phyloP scores from a whole-genome alignment of 2,329 filamentous ascomycete genomes.

The Botrytis paeoniae region DNA sequence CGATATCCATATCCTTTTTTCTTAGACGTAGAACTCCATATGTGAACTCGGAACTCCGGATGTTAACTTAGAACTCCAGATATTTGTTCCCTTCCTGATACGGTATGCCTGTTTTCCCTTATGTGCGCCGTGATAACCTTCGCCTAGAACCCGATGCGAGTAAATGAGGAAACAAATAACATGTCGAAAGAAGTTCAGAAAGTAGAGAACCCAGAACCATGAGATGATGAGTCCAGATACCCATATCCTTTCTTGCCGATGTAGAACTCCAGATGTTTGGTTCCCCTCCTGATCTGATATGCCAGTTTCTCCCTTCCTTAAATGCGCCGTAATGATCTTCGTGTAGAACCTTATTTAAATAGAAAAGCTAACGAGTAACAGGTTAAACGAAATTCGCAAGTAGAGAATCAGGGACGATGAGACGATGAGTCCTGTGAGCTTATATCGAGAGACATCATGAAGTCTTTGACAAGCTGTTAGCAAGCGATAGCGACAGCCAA shows the following conservation, averaged over 20 bases:
- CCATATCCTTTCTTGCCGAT: too few species aligned
- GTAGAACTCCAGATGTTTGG: too few species aligned
- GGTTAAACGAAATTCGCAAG: not conserved
- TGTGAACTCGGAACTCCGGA: not conserved
- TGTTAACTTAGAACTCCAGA: not conserved
- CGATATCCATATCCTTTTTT: not conserved
- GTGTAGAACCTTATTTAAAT: not conserved
- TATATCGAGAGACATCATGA: not conserved
- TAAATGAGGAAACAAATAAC: not conserved
- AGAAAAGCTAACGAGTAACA: not conserved
- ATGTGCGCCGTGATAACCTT: not conserved
- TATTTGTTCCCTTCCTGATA: not conserved
- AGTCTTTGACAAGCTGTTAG: not conserved
- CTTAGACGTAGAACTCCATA: not conserved
- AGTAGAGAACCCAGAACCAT: not conserved
- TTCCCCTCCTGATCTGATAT: not conserved
- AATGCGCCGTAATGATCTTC: not conserved
- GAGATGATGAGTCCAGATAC: not conserved
- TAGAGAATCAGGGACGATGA: too few species aligned
- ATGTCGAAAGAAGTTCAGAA: accelerated
- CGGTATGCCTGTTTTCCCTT: not conserved
- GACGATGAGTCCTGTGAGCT: too few species aligned
- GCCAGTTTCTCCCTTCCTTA: not conserved
- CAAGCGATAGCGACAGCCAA: not conserved
- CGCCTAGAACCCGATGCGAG: too few species aligned